Base-by-base conservation (phyloP, 495 filamentous ascomycete species). In the Paragyromitra xinjiangensis region DNA sequence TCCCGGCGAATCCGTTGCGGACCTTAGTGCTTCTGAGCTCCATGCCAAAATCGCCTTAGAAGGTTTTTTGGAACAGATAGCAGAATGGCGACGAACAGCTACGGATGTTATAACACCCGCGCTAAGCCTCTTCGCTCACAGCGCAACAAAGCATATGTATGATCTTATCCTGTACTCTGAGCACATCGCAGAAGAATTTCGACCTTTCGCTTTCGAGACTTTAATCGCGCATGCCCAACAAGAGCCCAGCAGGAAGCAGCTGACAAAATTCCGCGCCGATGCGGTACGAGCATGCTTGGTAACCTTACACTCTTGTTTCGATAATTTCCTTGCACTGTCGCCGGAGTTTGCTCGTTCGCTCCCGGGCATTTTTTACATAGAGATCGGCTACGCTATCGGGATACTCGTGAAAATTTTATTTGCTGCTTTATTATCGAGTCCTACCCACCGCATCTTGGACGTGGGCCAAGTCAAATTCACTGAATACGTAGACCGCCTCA, bases 371-470 rank as follows among this genome's bases (percentile, higher is more conserved):
- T 89, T 89, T 68, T 90, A 91, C 77, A 91, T 94, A 48, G 91
- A 93, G 19, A 89, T 93, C 39, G 89, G 93, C 34, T 97, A 94
- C 71, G 91, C 93, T 2, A 88, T 92, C 19, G 91, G 97, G 14
- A 88, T 93, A 29, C 84, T 97, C 7, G 92, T 95, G 81, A 97
- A 96, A 81, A 89, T 97, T 73, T 92, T 92, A 82, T 92, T 93
- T 55, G 89, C 91, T 2, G 89, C 92, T 7, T 89, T 88, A 12
- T 19, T 73, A 26, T 66, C 61, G 19, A 73, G 22, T 9, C 6
- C 22, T 7, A 19, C 26, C 14, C 19, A 7, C 19, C 58, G 34
- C 2, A 37, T 44, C 6, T 42, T 64, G 14, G 67, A 63, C 7
- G 24, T 24, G 19, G 40, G 8, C 1, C 3, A 34, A 42, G 29